phyloP scores from a whole-genome alignment of 2,329 filamentous ascomycete species.

The Phialocephala sp. region DNA sequence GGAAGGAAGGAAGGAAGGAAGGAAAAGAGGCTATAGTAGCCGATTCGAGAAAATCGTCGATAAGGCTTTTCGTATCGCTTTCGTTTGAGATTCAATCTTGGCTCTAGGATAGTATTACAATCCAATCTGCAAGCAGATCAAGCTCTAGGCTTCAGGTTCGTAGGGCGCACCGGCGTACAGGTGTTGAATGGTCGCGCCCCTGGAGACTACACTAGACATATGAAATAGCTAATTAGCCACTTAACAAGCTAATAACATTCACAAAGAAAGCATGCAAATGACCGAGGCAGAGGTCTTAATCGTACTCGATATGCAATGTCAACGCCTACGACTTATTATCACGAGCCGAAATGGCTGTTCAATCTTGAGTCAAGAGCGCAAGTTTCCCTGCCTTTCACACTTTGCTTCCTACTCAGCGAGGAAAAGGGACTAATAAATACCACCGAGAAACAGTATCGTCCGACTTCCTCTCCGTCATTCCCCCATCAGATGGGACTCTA shows the following conservation, averaged over 20 bases:
- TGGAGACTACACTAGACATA: not conserved
- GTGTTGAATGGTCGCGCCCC: too few species aligned
- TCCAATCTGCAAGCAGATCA: too few species aligned
- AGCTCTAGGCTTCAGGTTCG: too few species aligned
- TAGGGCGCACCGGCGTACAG: too few species aligned
- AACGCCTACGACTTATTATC: not conserved
- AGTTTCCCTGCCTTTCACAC: not conserved
- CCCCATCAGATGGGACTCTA: not conserved
- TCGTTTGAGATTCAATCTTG: too few species aligned
- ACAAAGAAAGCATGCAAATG: not conserved
- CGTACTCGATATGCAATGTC: not conserved
- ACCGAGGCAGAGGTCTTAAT: not conserved
- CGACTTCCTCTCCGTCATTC: not conserved
- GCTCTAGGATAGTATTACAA: too few species aligned
- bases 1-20: too few species aligned
- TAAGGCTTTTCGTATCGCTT: too few species aligned
- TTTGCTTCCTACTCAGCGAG: not conserved
- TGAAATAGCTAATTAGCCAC: not conserved
- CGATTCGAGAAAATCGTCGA: too few species aligned
- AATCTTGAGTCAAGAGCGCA: not conserved
- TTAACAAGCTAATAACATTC: not conserved
- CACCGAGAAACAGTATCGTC: not conserved
- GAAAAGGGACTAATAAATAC: not conserved
- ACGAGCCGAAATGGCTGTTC: not conserved
- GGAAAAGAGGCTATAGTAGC: too few species aligned